These are phyloP conservation scores for Parathielavia hyrcaniae DNA, from an alignment of 495 filamentous ascomycete genomes.

Conservation along the genomic window DNA sequence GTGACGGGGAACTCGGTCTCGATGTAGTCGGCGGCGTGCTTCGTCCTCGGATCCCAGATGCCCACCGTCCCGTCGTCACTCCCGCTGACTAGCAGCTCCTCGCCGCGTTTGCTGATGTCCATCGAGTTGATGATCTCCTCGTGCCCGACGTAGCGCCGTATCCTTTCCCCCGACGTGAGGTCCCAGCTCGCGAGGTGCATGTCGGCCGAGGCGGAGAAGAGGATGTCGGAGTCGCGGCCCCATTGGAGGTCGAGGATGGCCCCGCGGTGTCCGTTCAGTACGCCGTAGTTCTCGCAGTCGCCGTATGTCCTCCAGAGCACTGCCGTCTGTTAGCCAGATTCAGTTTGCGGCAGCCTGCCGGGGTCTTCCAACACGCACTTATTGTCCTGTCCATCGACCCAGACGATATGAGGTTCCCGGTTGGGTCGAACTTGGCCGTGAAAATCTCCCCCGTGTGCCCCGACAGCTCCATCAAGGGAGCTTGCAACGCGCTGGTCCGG, in stretches of 20 bases:
- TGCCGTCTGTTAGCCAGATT: constrained; percentile 31
- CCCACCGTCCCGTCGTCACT: constrained; percentile 92
- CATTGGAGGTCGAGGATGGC: constrained; percentile 90
- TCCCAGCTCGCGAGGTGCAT: constrained; percentile 93
- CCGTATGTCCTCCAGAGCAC: constrained; percentile 92
- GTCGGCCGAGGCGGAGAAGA: constrained; percentile 93
- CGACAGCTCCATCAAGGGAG: constrained; percentile 90
- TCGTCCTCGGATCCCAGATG: constrained; percentile 94
- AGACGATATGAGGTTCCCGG: constrained; percentile 82
- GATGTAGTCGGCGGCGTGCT: constrained; percentile 78
- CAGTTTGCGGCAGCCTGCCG: not conserved
- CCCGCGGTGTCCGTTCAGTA: constrained; percentile 79
- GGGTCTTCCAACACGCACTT: constrained; percentile 44
- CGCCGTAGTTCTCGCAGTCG: constrained; percentile 87
- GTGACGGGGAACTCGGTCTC: constrained; percentile 92
- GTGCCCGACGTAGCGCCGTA: constrained; percentile 86
- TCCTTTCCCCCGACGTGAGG: constrained; percentile 74
- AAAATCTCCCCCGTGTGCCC: constrained; percentile 82
- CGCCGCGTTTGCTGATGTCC: constrained; percentile 79
- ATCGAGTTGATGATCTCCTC: constrained; percentile 90
- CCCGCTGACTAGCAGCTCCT: constrained; percentile 80
- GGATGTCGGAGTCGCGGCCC: constrained; percentile 84
- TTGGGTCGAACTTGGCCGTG: constrained; percentile 80
- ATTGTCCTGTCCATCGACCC: constrained; percentile 94
- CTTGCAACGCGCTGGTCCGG: constrained; percentile 78